Percentiles rank a stretch among this genome's conserved stretches.
These are phyloP conservation scores for Ophiostoma quercus DNA, from an alignment of 2,329 filamentous ascomycete genomes.

Conservation along the genomic window DNA sequence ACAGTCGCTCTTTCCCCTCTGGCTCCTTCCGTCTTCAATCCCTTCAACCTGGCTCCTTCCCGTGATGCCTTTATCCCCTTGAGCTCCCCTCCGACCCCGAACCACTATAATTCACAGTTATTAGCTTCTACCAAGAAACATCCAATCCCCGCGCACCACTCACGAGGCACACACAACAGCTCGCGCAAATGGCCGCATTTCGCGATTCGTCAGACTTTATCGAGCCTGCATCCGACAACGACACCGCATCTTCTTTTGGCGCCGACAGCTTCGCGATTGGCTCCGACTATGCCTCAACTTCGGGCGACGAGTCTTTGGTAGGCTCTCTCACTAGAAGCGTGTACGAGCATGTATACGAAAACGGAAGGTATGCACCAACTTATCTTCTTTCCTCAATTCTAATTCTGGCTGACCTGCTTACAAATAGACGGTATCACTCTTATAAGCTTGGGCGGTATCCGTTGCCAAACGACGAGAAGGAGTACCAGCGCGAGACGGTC, in stretches of 20 bases:
- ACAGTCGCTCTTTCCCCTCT: not conserved
- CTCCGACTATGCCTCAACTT: constrained; percentile 40
- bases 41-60: not conserved
- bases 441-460: constrained; percentile 31
- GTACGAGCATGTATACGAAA: constrained; percentile 36
- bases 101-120: no score
- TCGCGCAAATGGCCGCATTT: not conserved
- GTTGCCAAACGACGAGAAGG: constrained; percentile 40
- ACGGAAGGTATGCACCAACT: constrained; percentile 32
- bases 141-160: no score
- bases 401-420: constrained; percentile 20
- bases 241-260: not conserved
- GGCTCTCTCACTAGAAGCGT: constrained; percentile 41
- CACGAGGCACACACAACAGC: no score
- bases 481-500: constrained; percentile 43
- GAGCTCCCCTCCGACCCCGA: no score
- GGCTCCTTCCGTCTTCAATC: not conserved
- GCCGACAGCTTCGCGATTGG: constrained; percentile 31
- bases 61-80: no score
- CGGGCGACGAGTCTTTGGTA: constrained; percentile 33
- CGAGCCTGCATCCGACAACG: not conserved
- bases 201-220: not conserved
- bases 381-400: not conserved
- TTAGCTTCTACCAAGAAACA: not conserved
- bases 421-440: constrained; percentile 31